Conservation (phyloP, 331 rosid species). For the Cydonia oblonga region DNA sequence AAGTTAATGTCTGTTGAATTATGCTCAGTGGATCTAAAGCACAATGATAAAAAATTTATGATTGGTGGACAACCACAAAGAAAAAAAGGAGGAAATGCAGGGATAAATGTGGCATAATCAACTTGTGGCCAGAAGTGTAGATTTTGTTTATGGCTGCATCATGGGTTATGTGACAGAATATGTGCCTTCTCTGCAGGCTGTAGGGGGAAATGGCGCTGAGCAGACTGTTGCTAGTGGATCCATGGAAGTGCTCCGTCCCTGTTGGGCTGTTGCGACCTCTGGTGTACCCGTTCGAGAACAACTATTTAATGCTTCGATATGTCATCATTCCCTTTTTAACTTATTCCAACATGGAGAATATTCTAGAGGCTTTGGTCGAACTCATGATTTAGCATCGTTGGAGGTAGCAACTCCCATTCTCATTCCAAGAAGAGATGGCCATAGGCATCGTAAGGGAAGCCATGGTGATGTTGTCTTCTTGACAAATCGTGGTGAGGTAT, state of each 20-base stretch:
- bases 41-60: neutral
- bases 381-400: constrained; percentile 56
- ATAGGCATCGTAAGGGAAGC: constrained; percentile 90
- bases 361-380: constrained; percentile 51
- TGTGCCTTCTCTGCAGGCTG: constrained; percentile 50
- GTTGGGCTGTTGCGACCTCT: constrained; percentile 99
- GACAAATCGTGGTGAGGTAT: constrained; percentile 99
- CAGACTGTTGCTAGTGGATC: constrained; percentile 93
- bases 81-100: neutral
- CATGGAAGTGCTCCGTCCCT: constrained; percentile 93
- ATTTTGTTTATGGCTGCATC: neutral
- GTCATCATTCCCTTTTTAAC: constrained; percentile 77
- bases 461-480: constrained; percentile 93
- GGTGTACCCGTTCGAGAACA: constrained; percentile 94
- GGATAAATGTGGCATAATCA: neutral
- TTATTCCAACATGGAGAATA: constrained; percentile 84
- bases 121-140: neutral
- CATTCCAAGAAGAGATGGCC: constrained; percentile 82
- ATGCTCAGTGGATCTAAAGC: neutral
- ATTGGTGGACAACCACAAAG: neutral
- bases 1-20: too few relatives aligned
- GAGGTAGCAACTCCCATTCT: constrained; percentile 96
- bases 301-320: constrained; percentile 89
- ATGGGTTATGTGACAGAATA: neutral
- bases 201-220: constrained; percentile 96